Percentiles rank a stretch among this genome's conserved stretches.
phyloP scores from a whole-genome alignment of 1,284 basidiomycete genomes.

The Hortiboletus rubellus region DNA sequence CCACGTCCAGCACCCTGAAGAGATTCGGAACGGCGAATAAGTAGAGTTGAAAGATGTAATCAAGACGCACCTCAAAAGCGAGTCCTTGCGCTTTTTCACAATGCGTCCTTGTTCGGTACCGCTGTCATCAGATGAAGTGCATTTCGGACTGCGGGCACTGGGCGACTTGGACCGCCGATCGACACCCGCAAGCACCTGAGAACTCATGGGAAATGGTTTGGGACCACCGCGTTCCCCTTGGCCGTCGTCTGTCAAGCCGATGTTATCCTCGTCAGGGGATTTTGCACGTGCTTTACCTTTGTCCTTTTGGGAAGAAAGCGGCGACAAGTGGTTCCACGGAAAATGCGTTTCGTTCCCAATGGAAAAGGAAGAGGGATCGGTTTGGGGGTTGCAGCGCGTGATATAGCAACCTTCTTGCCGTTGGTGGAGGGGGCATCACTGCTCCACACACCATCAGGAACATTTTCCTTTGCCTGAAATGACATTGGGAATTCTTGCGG shows the following conservation, averaged over 20 bases:
- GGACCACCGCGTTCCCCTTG: constrained; percentile 10
- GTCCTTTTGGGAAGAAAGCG: constrained; percentile 16
- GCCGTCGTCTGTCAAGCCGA: background rate
- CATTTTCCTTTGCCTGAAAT: constrained; percentile 25
- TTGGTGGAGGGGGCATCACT: constrained; percentile 16
- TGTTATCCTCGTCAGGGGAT: constrained; percentile 6
- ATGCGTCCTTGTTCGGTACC: constrained; percentile 34
- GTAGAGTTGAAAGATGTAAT: background rate
- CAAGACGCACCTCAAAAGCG: constrained; percentile 23
- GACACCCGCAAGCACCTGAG: constrained; percentile 42
- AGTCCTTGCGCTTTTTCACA: constrained; percentile 38
- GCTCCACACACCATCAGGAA: constrained; percentile 15
- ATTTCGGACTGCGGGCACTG: constrained; percentile 34
- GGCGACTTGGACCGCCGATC: constrained; percentile 24
- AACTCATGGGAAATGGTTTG: constrained; percentile 55
- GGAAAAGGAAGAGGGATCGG: constrained; percentile 28
- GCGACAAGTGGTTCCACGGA: constrained; percentile 21
- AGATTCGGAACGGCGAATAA: background rate
- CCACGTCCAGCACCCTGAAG: constrained; percentile 16
- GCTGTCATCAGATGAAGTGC: constrained; percentile 38
- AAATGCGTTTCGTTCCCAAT: constrained; percentile 8
- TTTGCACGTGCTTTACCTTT: constrained; percentile 24
- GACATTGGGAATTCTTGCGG: constrained; percentile 30
- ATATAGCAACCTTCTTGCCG: constrained; percentile 13
- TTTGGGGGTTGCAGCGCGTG: constrained; percentile 11